Evolutionary conservation across 2,329 filamentous ascomycete species (phyloP).

Genomic region (Colletotrichum costaricense): DNA sequence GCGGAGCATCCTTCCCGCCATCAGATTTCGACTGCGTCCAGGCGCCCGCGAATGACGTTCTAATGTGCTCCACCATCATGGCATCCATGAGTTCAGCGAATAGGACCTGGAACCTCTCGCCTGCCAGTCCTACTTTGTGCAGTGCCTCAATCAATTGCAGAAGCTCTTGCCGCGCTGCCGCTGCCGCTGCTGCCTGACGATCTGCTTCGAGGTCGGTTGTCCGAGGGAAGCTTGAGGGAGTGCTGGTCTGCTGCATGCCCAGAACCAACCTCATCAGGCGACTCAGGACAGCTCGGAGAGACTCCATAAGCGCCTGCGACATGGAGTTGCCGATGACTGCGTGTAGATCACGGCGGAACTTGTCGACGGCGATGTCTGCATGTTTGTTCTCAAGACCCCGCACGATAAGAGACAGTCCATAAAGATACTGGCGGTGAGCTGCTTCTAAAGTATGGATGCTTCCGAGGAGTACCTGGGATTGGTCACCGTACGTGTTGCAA

Average conservation of each 20-base stretch:
- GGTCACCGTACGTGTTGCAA: conserved; percentile 55
- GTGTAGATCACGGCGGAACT: conserved; percentile 71
- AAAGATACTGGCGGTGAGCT: conserved; percentile 67
- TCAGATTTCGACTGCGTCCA: conserved; percentile 59
- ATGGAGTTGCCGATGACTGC: conserved; percentile 74
- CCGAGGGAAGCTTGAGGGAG: conserved; percentile 23
- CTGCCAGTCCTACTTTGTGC: conserved; percentile 73
- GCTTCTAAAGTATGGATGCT: conserved; percentile 70
- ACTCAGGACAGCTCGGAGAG: conserved; percentile 65
- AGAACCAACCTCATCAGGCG: conserved; percentile 59
- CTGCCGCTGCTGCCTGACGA: conserved; percentile 40
- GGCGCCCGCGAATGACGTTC: conserved; percentile 69
- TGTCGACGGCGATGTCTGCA: conserved; percentile 53
- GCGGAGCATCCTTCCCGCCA: conserved; percentile 38
- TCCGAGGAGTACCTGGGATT: conserved; percentile 59
- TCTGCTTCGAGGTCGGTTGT: conserved; percentile 39
- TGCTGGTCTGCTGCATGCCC: conserved; percentile 43
- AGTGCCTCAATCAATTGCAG: conserved; percentile 68
- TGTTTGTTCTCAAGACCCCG: conserved; percentile 55
- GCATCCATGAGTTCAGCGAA: conserved; percentile 78
- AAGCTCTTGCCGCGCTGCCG: conserved; percentile 61
- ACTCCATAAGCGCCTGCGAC: conserved; percentile 62
- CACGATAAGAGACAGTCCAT: conserved; percentile 63
- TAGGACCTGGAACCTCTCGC: conserved; percentile 75
- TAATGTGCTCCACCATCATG: conserved; percentile 73